These are phyloP conservation scores for Plasmodium cynomolgi DNA, from an alignment of 169 alveolate genomes.

Conservation along the genomic window DNA sequence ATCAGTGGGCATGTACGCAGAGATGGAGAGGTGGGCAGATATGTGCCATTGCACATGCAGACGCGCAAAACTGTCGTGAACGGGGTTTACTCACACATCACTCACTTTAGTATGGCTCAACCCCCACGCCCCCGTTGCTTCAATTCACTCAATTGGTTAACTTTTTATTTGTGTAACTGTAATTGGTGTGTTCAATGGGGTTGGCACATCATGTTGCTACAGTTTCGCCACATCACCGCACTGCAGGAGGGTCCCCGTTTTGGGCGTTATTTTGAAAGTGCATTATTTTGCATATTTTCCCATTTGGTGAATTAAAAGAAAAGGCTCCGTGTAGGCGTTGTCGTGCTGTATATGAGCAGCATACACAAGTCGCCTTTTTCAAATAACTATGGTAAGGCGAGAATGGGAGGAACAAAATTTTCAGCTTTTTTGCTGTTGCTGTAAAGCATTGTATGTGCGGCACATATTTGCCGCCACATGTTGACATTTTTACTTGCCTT, in stretches of 20 bases:
- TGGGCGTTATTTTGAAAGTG: not conserved
- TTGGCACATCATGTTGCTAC: not conserved
- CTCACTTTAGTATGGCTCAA: not conserved
- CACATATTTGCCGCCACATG: not conserved
- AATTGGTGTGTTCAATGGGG: not conserved
- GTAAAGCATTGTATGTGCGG: not conserved
- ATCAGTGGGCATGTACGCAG: not conserved
- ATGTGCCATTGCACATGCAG: not conserved
- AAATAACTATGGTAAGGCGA: not conserved
- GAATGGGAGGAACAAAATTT: not conserved
- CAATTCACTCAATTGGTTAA: not conserved
- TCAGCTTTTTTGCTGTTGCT: not conserved
- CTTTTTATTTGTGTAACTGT: not conserved
- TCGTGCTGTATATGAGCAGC: not conserved
- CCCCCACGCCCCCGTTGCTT: not conserved
- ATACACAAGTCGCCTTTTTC: not conserved
- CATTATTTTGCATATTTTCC: not conserved
- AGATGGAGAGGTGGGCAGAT: not conserved
- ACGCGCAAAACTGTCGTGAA: not conserved
- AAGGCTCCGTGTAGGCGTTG: not conserved
- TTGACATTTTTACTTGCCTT: not conserved
- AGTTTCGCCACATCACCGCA: not conserved
- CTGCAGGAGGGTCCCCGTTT: not conserved
- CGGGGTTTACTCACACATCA: not conserved
- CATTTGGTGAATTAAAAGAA: not conserved